These are phyloP conservation scores for Sclerotinia subarctica DNA, from an alignment of 2,329 filamentous ascomycete species.

Conservation along the genomic window DNA sequence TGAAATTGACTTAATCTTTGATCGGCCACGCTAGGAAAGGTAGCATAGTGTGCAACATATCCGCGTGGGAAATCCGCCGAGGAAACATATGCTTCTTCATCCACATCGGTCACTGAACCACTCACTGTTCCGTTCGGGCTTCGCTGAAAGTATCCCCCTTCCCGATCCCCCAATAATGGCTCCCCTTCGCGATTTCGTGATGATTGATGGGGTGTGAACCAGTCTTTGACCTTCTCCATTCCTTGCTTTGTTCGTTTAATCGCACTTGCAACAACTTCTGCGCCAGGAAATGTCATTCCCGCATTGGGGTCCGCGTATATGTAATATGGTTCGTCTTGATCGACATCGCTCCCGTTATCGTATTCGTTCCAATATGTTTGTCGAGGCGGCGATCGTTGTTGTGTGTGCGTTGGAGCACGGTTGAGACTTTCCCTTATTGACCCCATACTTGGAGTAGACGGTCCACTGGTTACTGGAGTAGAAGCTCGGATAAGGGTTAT, in stretches of 20 bases:
- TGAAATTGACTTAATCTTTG: slow-evolving; percentile 50
- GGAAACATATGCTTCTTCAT: slow-evolving; percentile 52
- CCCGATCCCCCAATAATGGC: slow-evolving; percentile 32
- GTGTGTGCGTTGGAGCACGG: slow-evolving; percentile 16
- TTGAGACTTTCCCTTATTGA: slow-evolving; percentile 28
- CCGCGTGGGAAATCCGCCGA: slow-evolving; percentile 47
- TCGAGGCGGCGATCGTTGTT: background rate
- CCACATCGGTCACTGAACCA: slow-evolving; percentile 44
- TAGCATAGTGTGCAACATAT: slow-evolving; percentile 54
- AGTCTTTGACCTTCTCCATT: slow-evolving; percentile 50
- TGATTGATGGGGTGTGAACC: slow-evolving; percentile 43
- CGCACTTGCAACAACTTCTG: slow-evolving; percentile 50
- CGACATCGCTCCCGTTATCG: slow-evolving; percentile 70
- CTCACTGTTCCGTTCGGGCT: slow-evolving; percentile 33
- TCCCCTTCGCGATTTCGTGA: slow-evolving; percentile 29
- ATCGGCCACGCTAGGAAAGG: slow-evolving; percentile 50
- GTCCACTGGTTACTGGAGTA: slow-evolving; percentile 35
- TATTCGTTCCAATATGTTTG: slow-evolving; percentile 79
- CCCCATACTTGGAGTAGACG: slow-evolving; percentile 23
- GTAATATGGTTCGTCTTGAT: slow-evolving; percentile 58
- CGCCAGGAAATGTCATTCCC: slow-evolving; percentile 55
- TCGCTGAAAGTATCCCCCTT: slow-evolving; percentile 23
- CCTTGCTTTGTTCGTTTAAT: slow-evolving; percentile 44
- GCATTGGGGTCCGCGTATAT: slow-evolving; percentile 73
- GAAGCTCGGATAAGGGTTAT: slow-evolving; percentile 46